Base-by-base conservation (phyloP, 257 asterid genomes). In the Mentha longifolia region DNA sequence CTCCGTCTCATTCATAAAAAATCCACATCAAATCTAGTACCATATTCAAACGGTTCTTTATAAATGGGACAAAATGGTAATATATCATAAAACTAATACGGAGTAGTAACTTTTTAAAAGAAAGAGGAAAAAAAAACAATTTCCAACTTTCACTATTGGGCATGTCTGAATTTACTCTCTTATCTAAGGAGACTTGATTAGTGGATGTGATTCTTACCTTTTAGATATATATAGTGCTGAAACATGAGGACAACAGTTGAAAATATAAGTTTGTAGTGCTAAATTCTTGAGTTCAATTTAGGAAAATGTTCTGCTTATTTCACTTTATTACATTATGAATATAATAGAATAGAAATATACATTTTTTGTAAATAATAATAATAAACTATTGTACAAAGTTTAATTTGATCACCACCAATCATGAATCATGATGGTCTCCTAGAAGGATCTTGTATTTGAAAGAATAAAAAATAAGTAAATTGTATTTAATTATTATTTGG, bases 231-330 rank as follows among this genome's bases (percentile, higher is more conserved):
- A 37, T 54, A 37, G 30, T 69, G 46, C 45, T 69, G 47, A 49
- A 51, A 68, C 35, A 35, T 17, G 61, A 51, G 50, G 55, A 54
- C 2, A 68, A 55, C 65, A 69, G 45, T 56, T 31, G 45, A 58
- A 16, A 56, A 15, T n/a, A 4, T 56, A 17, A 68, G 56, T 54
- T 13, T 6, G 47, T 15, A 22, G 25, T 25, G 14, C 25, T 17
- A 5, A 17, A 50, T 71, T 60, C 61, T 47, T 71, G 61, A 60
- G 16, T 47, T 47, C 62, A 47, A 14, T 33, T 14, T 6, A 45
- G 20, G 3, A 52, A n/a, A 16, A 41, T 58, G 20, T 70, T 68
- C 73, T 57, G 59, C 25, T 42, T 69, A 20, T 58, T 59, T 19
- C 8, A 30, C 19, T 58, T 35, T 70, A 58, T 33, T 50, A 72